Percentiles rank a stretch among this genome's conserved stretches.
Evolutionary conservation across 1,284 basidiomycete species (phyloP).

Genomic region (Neonothopanus nambi): DNA sequence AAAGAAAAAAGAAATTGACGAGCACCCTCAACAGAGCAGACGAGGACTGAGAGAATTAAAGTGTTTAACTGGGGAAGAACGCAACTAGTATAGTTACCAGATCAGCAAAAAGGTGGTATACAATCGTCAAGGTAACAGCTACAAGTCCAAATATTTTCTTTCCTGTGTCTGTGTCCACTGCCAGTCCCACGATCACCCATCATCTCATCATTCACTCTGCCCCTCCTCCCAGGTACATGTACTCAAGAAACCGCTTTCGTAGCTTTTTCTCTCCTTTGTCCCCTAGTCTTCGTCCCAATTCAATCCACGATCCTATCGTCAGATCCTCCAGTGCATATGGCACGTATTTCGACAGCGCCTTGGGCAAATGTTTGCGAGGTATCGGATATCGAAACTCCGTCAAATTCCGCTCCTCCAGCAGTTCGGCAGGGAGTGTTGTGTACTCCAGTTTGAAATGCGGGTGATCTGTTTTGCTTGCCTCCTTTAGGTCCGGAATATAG

Average conservation of each 20-base stretch:
- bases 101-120: too few relatives aligned
- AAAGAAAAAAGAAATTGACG: conserved; percentile 20
- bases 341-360: conserved; percentile 56
- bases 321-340: conserved; percentile 74
- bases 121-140: conserved; percentile 11
- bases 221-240: conserved; percentile 72
- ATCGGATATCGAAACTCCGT: conserved; percentile 55
- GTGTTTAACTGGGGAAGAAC: too few relatives aligned
- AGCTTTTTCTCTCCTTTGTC: conserved; percentile 55
- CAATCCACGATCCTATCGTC: conserved; percentile 79
- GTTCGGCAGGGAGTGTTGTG: conserved; percentile 56
- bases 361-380: conserved; percentile 67
- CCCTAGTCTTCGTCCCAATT: conserved; percentile 66
- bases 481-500: conserved; percentile 71
- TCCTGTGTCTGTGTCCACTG: not conserved
- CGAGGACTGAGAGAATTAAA: too few relatives aligned
- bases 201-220: conserved; percentile 26
- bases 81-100: too few relatives aligned
- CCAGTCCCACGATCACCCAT: not conserved
- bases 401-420: too few relatives aligned
- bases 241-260: conserved; percentile 63
- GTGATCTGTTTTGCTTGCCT: conserved; percentile 49
- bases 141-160: too few relatives aligned
- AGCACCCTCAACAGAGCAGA: conserved; percentile 7
- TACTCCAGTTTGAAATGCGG: conserved; percentile 81